These are phyloP conservation scores for Sicyos edulis DNA, from an alignment of 306 rosid species.

Conservation along the genomic window DNA sequence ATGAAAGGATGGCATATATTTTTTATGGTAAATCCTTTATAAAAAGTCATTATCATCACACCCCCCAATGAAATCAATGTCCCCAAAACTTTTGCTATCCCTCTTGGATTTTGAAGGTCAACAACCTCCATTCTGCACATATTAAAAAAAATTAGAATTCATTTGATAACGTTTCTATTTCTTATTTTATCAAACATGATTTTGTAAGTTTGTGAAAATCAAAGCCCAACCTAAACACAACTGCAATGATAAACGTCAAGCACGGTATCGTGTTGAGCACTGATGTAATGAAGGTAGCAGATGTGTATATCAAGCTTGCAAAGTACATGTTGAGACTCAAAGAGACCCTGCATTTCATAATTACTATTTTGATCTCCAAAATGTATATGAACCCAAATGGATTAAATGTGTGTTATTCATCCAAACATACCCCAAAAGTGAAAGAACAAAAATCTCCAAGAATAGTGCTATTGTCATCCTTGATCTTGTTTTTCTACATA, in stretches of 20 bases:
- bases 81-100: slow-evolving; percentile 62
- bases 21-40: slow-evolving; percentile 52
- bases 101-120: slow-evolving; percentile 41
- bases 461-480: slow-evolving; percentile 51
- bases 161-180: neutral
- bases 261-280: slow-evolving; percentile 61
- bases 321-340: slow-evolving; percentile 61
- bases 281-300: slow-evolving; percentile 71
- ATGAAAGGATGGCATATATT: slow-evolving; percentile 50
- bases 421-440: slow-evolving; percentile 61
- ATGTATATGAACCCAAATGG: neutral
- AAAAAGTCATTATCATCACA: slow-evolving; percentile 71
- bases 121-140: slow-evolving; percentile 47
- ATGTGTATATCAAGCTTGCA: slow-evolving; percentile 68
- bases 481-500: slow-evolving; percentile 56
- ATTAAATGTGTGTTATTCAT: neutral
- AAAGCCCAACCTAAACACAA: slow-evolving; percentile 37
- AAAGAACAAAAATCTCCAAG: slow-evolving; percentile 66
- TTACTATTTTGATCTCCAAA: neutral
- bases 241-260: slow-evolving; percentile 70
- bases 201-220: neutral
- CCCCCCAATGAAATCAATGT: slow-evolving; percentile 64
- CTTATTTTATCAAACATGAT: neutral
- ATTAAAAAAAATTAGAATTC: neutral
- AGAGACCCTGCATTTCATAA: slow-evolving; percentile 41